Evolutionary conservation across 495 filamentous ascomycete genomes (phyloP).

Genomic region (Penicillium mononematosum): DNA sequence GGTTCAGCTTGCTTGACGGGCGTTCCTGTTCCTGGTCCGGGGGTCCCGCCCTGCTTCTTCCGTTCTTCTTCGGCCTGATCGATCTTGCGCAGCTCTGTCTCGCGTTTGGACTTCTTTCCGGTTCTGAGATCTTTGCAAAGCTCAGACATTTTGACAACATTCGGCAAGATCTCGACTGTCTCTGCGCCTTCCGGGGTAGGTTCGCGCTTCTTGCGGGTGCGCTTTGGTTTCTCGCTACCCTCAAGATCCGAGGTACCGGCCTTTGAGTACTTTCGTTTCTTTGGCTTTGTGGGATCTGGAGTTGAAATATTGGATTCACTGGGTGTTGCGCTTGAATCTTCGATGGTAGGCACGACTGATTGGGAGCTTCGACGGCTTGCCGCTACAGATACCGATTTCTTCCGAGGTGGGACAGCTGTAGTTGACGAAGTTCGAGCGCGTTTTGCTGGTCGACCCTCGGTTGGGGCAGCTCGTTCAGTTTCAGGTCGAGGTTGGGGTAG

Average conservation of each 20-base stretch:
- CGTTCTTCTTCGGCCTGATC: constrained; percentile 51
- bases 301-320: constrained; percentile 16
- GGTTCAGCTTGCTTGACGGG: constrained; percentile 34
- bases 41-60: constrained; percentile 44
- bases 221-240: constrained; percentile 31
- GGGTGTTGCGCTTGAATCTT: constrained; percentile 16
- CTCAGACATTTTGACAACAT: constrained; percentile 76
- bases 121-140: constrained; percentile 72
- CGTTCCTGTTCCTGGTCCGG: constrained; percentile 28
- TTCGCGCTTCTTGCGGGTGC: constrained; percentile 45
- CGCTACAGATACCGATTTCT: constrained; percentile 4
- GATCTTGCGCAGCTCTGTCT: constrained; percentile 54
- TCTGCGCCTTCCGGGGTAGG: constrained; percentile 79
- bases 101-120: constrained; percentile 77
- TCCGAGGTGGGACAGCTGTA: not conserved
- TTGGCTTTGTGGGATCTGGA: constrained; percentile 21
- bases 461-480: constrained; percentile 1
- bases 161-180: constrained; percentile 62
- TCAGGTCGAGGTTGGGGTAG: constrained; percentile 1
- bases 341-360: constrained; percentile 10
- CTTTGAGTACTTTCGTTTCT: constrained; percentile 31
- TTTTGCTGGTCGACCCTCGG: constrained; percentile 15
- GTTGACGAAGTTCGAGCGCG: constrained; percentile 20
- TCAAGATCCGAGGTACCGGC: constrained; percentile 24
- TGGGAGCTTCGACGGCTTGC: constrained; percentile 17